Percentiles rank a stretch among this genome's conserved stretches.
Evolutionary conservation across 106 monocot genomes (phyloP).

Genomic region (Phalaenopsis aphrodite): DNA sequence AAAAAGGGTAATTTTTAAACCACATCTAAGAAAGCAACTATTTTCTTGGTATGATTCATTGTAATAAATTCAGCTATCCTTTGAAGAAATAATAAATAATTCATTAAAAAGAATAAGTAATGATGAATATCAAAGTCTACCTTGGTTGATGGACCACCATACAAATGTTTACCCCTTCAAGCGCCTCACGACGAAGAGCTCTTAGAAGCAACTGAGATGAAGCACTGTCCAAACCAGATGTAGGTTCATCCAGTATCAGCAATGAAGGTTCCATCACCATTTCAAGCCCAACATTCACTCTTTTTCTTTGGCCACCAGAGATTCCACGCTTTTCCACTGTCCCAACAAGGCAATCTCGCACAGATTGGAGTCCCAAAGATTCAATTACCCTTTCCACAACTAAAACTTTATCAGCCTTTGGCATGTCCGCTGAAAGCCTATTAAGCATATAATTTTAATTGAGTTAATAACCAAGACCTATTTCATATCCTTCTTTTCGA

Average conservation of each 20-base stretch:
- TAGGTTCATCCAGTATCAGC: constrained; percentile 86
- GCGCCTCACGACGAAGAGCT: constrained; percentile 84
- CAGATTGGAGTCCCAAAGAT: constrained; percentile 59
- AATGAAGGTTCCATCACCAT: constrained; percentile 97
- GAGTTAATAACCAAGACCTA: neutral
- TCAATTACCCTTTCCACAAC: constrained; percentile 91
- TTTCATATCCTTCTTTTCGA: neutral
- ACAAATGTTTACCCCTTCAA: constrained; percentile 83
- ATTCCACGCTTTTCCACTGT: constrained; percentile 95
- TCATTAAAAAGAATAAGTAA: neutral
- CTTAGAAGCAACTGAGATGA: constrained; percentile 77
- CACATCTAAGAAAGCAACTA: neutral
- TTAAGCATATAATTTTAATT: constrained; percentile 1
- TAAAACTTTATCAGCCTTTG: constrained; percentile 78
- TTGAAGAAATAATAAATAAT: neutral
- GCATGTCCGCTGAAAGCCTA: constrained; percentile 58
- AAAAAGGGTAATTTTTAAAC: neutral
- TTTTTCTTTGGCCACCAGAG: constrained; percentile 91
- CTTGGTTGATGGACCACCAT: constrained; percentile 94
- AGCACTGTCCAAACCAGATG: constrained; percentile 88
- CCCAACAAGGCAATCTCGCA: constrained; percentile 83
- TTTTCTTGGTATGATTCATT: neutral
- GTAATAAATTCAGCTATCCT: neutral
- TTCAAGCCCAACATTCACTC: constrained; percentile 89
- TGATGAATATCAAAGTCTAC: constrained; percentile 28